phyloP scores from a whole-genome alignment of 805 yeast species.

The Hermanozyma aechmeae region DNA sequence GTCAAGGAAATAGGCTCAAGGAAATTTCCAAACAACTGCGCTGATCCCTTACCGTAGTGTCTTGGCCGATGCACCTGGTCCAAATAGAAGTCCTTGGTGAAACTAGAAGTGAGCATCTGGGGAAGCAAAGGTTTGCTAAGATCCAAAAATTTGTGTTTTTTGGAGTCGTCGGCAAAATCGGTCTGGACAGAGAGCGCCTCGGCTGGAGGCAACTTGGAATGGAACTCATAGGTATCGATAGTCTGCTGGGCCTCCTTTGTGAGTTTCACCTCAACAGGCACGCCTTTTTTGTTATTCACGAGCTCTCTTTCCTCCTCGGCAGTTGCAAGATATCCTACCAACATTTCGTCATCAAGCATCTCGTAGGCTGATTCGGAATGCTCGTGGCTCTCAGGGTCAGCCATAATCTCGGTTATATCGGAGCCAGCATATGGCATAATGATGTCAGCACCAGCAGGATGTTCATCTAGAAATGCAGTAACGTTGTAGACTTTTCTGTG shows the following conservation, averaged over 20 bases:
- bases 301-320: constrained; percentile 67
- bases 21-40: constrained; percentile 90
- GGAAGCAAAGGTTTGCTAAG: constrained; percentile 68
- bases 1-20: constrained; percentile 86
- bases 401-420: constrained; percentile 57
- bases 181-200: constrained; percentile 71
- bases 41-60: constrained; percentile 95
- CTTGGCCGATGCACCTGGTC: constrained; percentile 98
- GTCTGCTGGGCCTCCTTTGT: constrained; percentile 8
- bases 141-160: constrained; percentile 80
- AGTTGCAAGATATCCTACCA: constrained; percentile 80
- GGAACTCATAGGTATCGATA: constrained; percentile 30
- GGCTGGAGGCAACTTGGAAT: constrained; percentile 62
- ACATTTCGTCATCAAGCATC: constrained; percentile 69
- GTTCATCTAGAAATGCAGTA: constrained; percentile 36
- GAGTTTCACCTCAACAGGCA: constrained; percentile 49
- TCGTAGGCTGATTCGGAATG: constrained; percentile 85
- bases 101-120: constrained; percentile 71
- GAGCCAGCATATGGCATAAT: constrained; percentile 36
- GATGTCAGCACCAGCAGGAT: constrained; percentile 44
- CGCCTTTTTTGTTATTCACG: constrained; percentile 47
- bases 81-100: constrained; percentile 81
- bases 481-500: constrained; percentile 80
- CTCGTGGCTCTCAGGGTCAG: constrained; percentile 61
- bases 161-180: constrained; percentile 61